Base-by-base conservation (phyloP, 257 asterid species). In the Vinca minor region DNA sequence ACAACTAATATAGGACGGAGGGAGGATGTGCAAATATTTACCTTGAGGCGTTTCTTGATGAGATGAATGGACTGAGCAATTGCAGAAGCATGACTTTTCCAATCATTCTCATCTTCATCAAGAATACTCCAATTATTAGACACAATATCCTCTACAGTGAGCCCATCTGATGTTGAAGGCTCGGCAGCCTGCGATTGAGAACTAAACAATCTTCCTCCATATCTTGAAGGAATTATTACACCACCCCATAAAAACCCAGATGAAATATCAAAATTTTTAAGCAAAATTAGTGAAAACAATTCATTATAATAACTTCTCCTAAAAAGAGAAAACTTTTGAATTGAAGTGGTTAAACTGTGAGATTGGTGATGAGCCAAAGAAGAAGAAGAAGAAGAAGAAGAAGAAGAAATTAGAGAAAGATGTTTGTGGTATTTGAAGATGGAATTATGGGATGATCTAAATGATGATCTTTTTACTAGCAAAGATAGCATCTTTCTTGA, bases 61-160 rank as follows among this genome's bases (percentile, higher is more conserved):
- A 89, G 92, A 73, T 82, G 83, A 68, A 89, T 77, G 55, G 99
- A 89, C 68, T 84, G 94, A 72, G 97, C 96, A 71, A 89, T 85
- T 15, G 94, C 81, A 75, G 97, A 81, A 35, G 97, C 92, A 46
- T 93, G 96, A 66, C 96, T 87, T 76, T 73, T 85, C 95, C 96
- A 93, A 77, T 89, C 96, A 64, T 79, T 84, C 83, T 84, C 92
- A 46, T 66, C 67, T 79, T 89, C 92, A 70, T 83, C 94, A 60
- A 76, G 69, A 41, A 89, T 78, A 28, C 70, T 63, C 97, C 99
- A 93, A 71, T 79, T 87, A 46, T 84, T 83, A n/a, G 90, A 80
- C 35, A 85, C 65, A 15, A 89, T 89, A 8, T 84, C 80, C 57
- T 87, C 99, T 66, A 89, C 90, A 1, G 96, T 87, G 36, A 89